Conservation (phyloP, 1,284 basidiomycete species). For the Ustilago nuda region DNA sequence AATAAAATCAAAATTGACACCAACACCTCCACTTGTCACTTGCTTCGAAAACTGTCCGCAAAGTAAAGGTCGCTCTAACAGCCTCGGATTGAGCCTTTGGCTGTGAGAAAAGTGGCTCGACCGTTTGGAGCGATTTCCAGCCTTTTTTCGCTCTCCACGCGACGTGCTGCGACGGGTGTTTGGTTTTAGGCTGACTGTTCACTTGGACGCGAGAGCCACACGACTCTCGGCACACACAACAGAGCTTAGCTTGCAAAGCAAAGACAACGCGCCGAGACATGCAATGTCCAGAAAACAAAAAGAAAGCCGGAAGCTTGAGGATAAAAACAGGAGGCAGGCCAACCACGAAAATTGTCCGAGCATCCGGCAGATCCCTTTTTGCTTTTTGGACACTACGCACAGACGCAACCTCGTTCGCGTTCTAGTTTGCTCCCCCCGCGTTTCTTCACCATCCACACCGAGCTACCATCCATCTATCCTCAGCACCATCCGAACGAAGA, state of each 20-base stretch:
- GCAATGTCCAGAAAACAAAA: conserved; percentile 1
- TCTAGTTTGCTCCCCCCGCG: conserved; percentile 15
- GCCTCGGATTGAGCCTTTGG: background rate
- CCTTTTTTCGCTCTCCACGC: conserved; percentile 15
- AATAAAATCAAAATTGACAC: conserved; percentile 12
- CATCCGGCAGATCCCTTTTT: background rate
- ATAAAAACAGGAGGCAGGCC: background rate
- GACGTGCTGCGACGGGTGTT: conserved; percentile 1
- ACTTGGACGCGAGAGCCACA: conserved; percentile 4
- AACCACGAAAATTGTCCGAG: conserved; percentile 21
- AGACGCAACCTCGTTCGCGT: conserved; percentile 1
- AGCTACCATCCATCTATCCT: background rate
- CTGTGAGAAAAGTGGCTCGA: conserved; percentile 31
- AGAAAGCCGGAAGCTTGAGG: conserved; percentile 17
- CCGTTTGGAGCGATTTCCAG: conserved; percentile 1
- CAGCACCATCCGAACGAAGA: background rate
- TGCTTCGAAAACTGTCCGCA: background rate
- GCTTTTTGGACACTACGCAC: conserved; percentile 5
- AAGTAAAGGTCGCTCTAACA: conserved; percentile 7
- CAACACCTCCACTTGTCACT: conserved; percentile 31
- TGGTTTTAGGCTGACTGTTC: conserved; percentile 9
- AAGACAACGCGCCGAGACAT: conserved; percentile 10
- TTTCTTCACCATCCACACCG: background rate
- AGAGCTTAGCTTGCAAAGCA: background rate
- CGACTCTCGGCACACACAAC: conserved; percentile 16